A percentile compares a stretch with the other conserved stretches of the same genome.
Evolutionary conservation across 2,329 filamentous ascomycete genomes (phyloP).

Genomic region (Didymella exigua): DNA sequence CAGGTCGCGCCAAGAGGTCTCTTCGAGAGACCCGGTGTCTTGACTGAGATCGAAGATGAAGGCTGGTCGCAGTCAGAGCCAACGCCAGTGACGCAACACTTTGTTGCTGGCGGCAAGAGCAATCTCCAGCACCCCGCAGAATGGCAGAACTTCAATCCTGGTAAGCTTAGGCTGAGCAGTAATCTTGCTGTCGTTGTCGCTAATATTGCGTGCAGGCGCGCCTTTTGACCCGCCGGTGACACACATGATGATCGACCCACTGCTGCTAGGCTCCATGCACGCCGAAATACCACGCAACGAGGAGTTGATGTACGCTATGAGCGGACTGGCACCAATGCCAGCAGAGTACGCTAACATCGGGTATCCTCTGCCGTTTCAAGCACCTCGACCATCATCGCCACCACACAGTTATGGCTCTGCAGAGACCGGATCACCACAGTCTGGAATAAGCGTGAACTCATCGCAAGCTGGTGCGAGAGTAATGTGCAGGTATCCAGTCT

Average conservation of each 20-base stretch:
- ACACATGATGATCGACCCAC: slow-evolving; percentile 47
- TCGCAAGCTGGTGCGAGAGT: slow-evolving; percentile 35
- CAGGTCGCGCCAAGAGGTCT: slow-evolving; percentile 29
- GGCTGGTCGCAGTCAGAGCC: slow-evolving; percentile 45
- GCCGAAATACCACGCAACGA: slow-evolving; percentile 41
- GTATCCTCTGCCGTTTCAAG: slow-evolving; percentile 41
- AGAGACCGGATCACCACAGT: slow-evolving; percentile 46
- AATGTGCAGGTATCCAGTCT: slow-evolving; percentile 73
- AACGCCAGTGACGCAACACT: slow-evolving; percentile 44
- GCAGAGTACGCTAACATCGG: slow-evolving; percentile 40
- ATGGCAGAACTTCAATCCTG: slow-evolving; percentile 40
- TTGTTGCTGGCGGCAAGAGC: slow-evolving; percentile 30
- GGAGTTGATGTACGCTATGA: slow-evolving; percentile 47
- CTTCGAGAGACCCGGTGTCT: slow-evolving; percentile 36
- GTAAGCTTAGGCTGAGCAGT: slow-evolving; percentile 20
- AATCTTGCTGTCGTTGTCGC: not conserved
- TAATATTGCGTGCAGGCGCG: slow-evolving; percentile 23
- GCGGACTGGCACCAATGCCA: slow-evolving; percentile 44
- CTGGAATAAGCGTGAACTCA: slow-evolving; percentile 41
- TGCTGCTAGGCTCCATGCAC: slow-evolving; percentile 44
- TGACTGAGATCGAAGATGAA: slow-evolving; percentile 46
- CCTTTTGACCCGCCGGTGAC: slow-evolving; percentile 39
- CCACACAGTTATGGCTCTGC: slow-evolving; percentile 44
- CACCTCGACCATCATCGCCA: slow-evolving; percentile 41
- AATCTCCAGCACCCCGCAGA: slow-evolving; percentile 32